Evolutionary conservation across 2,329 filamentous ascomycete species (phyloP), one percentile per base, ranked within the genome.

Genomic region (Colletotrichum abscissum): DNA sequence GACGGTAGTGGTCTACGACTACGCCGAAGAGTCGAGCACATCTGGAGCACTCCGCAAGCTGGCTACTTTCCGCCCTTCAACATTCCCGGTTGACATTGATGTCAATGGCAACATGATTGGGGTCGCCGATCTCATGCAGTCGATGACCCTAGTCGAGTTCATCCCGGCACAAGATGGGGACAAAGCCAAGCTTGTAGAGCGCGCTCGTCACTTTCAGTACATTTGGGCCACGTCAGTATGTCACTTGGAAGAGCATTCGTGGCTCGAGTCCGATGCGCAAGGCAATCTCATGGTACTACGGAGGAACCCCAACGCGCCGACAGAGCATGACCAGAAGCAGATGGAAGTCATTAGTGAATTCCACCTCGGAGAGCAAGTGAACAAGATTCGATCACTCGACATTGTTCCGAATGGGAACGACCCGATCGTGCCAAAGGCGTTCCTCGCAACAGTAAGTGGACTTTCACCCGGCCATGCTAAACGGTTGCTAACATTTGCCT

Each of bases 101-200:
- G 89, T 98, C 16, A 90, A 91, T 1, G 93, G 89, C 1, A 92
- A 92, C 76, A 87, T 90, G 28, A 95, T 99, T 75, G 94, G 94
- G 0, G 92, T 98, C 11, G 94, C 93, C 0, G 97, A 99, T 79
- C 85, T 99, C 58, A 98, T 98, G 94, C 98, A 98, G 84, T 97
- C 94, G 1, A 87, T 97, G 28, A 92, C 93, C 1, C 85, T 98
- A 6, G 86, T 98, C 9, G 88, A 97, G 79, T 97, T 93, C 79
- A 85, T 87, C 0, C 87, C 88, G 3, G 88, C 90, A 2, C 81
- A 86, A 26, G 83, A 89, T 3, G 90, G 88, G 1, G 82, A 89
- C n/a, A 83, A 88, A 12, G 89, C 92, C 67, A 89, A 86, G 65
- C 86, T 98, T 8, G 86, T 87, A 0, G 95, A 98, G 84, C 86